Conservation (phyloP, 73 alveolate genomes). For the Paramecium biaurelia region DNA sequence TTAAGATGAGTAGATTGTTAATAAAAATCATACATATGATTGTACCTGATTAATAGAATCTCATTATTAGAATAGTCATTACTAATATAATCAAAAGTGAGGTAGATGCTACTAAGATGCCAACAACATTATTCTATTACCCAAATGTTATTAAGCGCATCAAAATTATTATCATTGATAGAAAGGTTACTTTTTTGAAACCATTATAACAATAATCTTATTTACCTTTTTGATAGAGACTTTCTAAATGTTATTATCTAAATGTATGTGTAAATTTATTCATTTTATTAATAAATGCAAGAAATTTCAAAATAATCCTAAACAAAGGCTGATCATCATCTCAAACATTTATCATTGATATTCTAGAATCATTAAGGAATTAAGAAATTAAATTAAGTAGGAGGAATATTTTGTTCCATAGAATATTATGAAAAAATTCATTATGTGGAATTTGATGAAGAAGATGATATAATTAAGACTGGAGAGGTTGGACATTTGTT, state of each 20-base stretch:
- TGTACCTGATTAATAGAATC: background rate
- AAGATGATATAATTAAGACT: background rate
- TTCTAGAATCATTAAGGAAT: background rate
- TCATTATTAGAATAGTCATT: background rate
- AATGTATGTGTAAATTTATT: constrained; percentile 2
- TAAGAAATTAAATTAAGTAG: background rate
- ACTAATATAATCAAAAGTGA: background rate
- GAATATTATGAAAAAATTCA: background rate
- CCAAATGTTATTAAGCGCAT: background rate
- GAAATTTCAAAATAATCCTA: background rate
- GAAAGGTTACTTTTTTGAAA: background rate
- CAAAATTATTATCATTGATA: background rate
- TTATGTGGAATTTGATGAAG: background rate
- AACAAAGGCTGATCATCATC: background rate
- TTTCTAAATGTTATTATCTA: background rate
- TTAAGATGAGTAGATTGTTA: background rate
- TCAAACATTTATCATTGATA: background rate
- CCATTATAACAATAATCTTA: background rate
- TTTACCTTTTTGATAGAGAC: background rate
- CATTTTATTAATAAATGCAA: background rate
- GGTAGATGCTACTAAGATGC: background rate
- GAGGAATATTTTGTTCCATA: background rate
- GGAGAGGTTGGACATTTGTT: background rate
- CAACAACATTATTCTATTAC: background rate
- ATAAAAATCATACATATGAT: background rate